These are phyloP conservation scores for Echeveria elegans DNA, from an alignment of 164 flowering plant genomes.

Conservation along the genomic window DNA sequence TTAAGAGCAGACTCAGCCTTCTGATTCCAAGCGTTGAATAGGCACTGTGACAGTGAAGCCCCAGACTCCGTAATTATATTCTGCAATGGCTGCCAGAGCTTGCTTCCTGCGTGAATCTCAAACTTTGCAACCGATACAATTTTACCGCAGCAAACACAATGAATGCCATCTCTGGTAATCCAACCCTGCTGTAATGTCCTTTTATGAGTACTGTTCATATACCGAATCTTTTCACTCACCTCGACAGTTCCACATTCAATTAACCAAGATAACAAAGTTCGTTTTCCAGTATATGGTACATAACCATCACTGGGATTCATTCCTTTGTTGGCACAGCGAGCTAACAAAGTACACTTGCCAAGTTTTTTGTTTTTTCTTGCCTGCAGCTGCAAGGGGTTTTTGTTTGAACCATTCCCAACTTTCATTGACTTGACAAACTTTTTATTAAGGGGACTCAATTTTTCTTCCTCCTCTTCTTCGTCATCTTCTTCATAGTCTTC, in stretches of 20 bases:
- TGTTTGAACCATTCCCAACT: conserved; percentile 22
- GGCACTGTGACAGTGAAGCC: conserved; percentile 71
- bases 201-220: conserved; percentile 67
- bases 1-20: conserved; percentile 40
- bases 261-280: conserved; percentile 84
- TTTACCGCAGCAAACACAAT: conserved; percentile 92
- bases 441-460: conserved; percentile 27
- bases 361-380: conserved; percentile 51
- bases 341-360: conserved; percentile 65
- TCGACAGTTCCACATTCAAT: conserved; percentile 68
- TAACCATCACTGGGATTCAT: conserved; percentile 49
- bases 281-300: conserved; percentile 70
- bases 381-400: conserved; percentile 20
- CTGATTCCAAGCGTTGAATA: conserved; percentile 74
- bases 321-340: conserved; percentile 53
- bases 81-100: conserved; percentile 67
- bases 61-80: conserved; percentile 69
- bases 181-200: conserved; percentile 69
- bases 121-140: conserved; percentile 76
- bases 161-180: conserved; percentile 89
- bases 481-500: conserved; percentile 30
- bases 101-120: conserved; percentile 97
- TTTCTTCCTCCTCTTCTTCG: too few species aligned
- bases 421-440: conserved; percentile 31
- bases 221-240: conserved; percentile 65